Evolutionary conservation across 768 basidiomycete genomes (phyloP), one percentile per base, ranked within the genome.

Genomic region (Leucocoprinus sp.): DNA sequence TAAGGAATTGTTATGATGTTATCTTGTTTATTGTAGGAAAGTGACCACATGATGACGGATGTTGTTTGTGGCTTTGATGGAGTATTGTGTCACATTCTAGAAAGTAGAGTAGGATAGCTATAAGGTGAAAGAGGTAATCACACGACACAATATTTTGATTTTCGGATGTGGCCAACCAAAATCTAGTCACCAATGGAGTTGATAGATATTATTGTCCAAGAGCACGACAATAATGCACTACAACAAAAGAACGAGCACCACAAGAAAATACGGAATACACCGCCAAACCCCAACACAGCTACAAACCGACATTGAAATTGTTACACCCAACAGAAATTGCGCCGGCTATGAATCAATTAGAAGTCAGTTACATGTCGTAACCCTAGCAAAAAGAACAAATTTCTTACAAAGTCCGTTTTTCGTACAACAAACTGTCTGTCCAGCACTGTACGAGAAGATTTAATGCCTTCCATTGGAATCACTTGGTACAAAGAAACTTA

Each of bases 291-390:
- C 14, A 29, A 34, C 5, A 19, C 23, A 21, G 23, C 22, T 23
- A 39, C 19, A 11, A 14, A 39, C n/a, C 11, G 18, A 15, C 24
- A 26, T 44, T 44, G 35, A 44, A 27, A 22, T 23, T 34, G 14
- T 18, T 44, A 22, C 35, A 44, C 4, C 43, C 43, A 26, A 44
- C 24, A 44, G 26, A 34, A 18, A 44, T 35, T n/a, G 19, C 35
- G 18, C 43, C 34, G 9, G 26, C 43, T 44, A 26, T 7, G 9
- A 24, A 37, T 21, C 24, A 41, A 18, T 23, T 15, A 17, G 9
- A 12, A 21, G 8, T 15, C 3, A 29, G 14, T 8, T n/a, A 41
- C 15, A 41, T 18, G 24, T 26, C 4, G 14, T 35, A n/a, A 5
- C 5, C 33, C 5, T n/a, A n/a, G 33, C 8, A 4, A 6, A 37